Conservation (phyloP, 139 green algal species). For the Edaphochlamys debaryana region DNA sequence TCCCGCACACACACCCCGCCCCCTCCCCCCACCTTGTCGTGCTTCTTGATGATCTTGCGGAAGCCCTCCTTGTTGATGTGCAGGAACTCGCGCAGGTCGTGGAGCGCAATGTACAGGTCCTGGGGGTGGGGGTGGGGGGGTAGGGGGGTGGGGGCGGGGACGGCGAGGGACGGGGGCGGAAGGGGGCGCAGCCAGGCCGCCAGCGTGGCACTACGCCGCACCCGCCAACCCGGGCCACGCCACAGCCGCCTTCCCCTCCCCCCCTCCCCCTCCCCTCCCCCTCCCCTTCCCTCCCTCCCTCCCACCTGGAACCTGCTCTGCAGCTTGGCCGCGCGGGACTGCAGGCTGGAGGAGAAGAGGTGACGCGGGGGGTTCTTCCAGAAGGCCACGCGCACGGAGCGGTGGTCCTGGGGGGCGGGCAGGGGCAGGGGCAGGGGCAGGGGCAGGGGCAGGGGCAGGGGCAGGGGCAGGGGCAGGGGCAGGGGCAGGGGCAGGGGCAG, state of each 20-base stretch:
- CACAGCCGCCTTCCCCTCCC: too few relatives aligned
- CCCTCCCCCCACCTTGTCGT: slow-evolving; percentile 68
- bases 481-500: too few relatives aligned
- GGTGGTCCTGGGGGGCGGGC: slow-evolving; percentile 10
- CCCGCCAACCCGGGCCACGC: too few relatives aligned
- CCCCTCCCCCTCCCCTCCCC: neutral
- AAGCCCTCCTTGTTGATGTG: slow-evolving; percentile 76
- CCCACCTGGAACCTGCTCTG: slow-evolving; percentile 36
- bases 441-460: too few relatives aligned
- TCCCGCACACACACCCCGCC: too few relatives aligned
- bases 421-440: too few relatives aligned
- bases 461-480: too few relatives aligned
- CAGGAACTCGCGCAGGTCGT: slow-evolving; percentile 66
- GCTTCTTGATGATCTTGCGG: slow-evolving; percentile 83
- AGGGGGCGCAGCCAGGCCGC: too few relatives aligned
- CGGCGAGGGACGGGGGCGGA: neutral
- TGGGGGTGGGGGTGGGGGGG: neutral
- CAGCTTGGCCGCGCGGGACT: slow-evolving; percentile 17
- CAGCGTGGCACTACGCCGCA: too few relatives aligned
- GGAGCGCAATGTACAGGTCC: slow-evolving; percentile 58
- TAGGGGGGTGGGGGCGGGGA: neutral
- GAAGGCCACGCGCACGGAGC: slow-evolving; percentile 9
- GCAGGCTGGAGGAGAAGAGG: slow-evolving; percentile 16
- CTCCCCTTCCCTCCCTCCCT: too few relatives aligned
- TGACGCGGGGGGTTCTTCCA: slow-evolving; percentile 30